phyloP scores from a whole-genome alignment of 495 filamentous ascomycete genomes.

The Aspergillus funiculosus region DNA sequence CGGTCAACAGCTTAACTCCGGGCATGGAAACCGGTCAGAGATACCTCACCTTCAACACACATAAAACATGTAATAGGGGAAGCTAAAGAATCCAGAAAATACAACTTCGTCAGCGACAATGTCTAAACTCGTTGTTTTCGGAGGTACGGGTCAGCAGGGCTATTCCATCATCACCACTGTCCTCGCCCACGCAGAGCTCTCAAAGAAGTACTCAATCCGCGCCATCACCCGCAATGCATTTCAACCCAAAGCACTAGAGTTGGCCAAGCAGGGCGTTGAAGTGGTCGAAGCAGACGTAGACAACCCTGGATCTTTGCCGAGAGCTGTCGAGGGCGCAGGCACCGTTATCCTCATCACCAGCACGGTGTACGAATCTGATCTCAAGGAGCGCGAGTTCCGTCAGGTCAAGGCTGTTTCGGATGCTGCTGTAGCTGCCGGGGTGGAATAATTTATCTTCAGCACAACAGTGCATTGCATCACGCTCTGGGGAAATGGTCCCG shows the following conservation, averaged over 20 bases:
- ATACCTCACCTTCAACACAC: too few relatives aligned
- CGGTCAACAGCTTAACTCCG: too few relatives aligned
- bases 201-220: conserved; percentile 46
- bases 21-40: too few relatives aligned
- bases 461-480: conserved; percentile 29
- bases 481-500: conserved; percentile 12
- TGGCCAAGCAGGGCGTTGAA: conserved; percentile 38
- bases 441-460: conserved; percentile 47
- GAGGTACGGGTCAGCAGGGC: conserved; percentile 59
- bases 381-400: conserved; percentile 31
- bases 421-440: conserved; percentile 38
- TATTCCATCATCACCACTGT: conserved; percentile 50
- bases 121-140: conserved; percentile 49
- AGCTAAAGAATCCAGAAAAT: too few relatives aligned
- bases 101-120: too few relatives aligned
- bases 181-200: conserved; percentile 43
- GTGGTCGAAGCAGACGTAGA: conserved; percentile 45
- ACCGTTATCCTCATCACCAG: conserved; percentile 47
- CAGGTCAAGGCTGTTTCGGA: conserved; percentile 44
- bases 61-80: too few relatives aligned
- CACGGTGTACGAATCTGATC: conserved; percentile 28
- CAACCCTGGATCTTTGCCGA: conserved; percentile 32
- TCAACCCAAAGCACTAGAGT: conserved; percentile 23
- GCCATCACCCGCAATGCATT: conserved; percentile 44
- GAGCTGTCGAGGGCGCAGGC: conserved; percentile 40